Percentiles rank a stretch among this genome's conserved stretches.
Evolutionary conservation across 2,329 filamentous ascomycete genomes (phyloP).

Genomic region (Periconia sp.): DNA sequence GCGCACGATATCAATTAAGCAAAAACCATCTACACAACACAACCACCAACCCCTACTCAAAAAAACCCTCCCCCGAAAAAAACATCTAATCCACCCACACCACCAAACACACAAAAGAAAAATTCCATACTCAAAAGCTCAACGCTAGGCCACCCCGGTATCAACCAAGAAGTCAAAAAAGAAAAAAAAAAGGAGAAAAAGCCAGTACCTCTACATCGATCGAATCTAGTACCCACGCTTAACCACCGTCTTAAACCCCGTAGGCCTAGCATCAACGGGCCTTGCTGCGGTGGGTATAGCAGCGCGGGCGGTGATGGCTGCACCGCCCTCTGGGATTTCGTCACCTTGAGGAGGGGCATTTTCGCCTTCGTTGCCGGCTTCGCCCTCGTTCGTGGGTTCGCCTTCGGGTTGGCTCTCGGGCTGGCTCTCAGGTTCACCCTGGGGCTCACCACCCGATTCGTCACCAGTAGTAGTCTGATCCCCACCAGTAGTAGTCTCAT

Average conservation of each 20-base stretch:
- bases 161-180: too few relatives aligned
- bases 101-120: too few relatives aligned
- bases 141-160: too few relatives aligned
- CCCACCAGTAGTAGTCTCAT: background rate
- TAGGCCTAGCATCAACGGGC: background rate
- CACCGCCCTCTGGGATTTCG: background rate
- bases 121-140: too few relatives aligned
- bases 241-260: background rate
- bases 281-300: background rate
- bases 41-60: too few relatives aligned
- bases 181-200: too few relatives aligned
- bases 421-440: background rate
- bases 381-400: background rate
- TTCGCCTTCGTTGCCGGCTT: background rate
- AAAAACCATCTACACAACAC: too few relatives aligned
- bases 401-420: background rate
- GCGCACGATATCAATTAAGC: too few relatives aligned
- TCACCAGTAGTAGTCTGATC: background rate
- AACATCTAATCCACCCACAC: too few relatives aligned
- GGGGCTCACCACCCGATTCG: background rate
- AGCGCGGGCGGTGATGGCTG: background rate
- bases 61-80: too few relatives aligned
- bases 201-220: too few relatives aligned
- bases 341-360: background rate
- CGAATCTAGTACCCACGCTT: background rate